Evolutionary conservation across 2,329 filamentous ascomycete species (phyloP).

Genomic region (Elsinoe arachidis): DNA sequence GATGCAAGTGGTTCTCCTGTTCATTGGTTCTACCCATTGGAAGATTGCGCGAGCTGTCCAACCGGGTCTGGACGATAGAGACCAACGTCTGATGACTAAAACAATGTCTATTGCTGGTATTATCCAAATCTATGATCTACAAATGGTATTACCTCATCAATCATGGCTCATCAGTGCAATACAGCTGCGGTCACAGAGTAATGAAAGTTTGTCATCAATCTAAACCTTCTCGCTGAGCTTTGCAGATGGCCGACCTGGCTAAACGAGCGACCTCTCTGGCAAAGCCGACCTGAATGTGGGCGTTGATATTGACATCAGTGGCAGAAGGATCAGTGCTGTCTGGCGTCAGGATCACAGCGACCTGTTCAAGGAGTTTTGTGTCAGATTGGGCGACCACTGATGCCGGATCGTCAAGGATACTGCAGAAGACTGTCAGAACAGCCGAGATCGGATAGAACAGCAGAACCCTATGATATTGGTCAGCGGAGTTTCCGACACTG

Average conservation of each 20-base stretch:
- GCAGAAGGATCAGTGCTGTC: not conserved
- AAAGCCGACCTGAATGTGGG: constrained; percentile 3
- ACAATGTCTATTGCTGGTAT: not conserved
- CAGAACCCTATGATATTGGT: constrained; percentile 35
- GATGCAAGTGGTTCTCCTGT: too few relatives aligned
- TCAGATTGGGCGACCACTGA: not conserved
- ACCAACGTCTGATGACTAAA: too few relatives aligned
- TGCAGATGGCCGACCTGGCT: not conserved
- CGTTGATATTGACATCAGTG: constrained; percentile 4
- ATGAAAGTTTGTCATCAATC: not conserved
- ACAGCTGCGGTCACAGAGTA: not conserved
- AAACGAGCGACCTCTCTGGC: constrained; percentile 3
- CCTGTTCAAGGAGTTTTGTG: not conserved
- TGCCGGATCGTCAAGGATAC: constrained; percentile 32
- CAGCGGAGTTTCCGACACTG: not conserved
- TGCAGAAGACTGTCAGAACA: constrained; percentile 47
- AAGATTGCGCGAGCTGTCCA: too few relatives aligned
- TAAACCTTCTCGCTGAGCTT: not conserved
- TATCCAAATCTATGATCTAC: not conserved
- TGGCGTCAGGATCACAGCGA: not conserved
- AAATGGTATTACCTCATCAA: not conserved
- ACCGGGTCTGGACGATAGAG: too few relatives aligned
- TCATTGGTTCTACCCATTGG: too few relatives aligned
- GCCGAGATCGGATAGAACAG: constrained; percentile 51
- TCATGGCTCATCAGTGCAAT: not conserved